Base-by-base conservation (phyloP, 1,284 basidiomycete species). In the Kwoniella shivajii region DNA sequence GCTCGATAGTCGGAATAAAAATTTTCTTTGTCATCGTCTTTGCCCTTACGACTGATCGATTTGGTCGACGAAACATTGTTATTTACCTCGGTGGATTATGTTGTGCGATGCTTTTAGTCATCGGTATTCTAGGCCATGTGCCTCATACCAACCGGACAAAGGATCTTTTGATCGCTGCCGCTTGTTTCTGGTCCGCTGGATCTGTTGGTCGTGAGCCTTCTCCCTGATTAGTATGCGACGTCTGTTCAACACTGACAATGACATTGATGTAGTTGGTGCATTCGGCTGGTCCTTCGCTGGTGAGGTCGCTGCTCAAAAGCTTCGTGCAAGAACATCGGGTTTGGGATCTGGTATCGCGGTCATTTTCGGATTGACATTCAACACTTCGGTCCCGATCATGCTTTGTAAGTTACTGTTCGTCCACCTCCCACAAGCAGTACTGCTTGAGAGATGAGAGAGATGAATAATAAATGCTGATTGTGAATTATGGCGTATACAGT, bases 281-380 rank as follows among this genome's bases (percentile, higher is more conserved):
- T 57, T 57, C 39, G 65, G 65, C 2, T 67, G 60, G 56, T 57
- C 49, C 6, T 67, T 57, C 37, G 56, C 61, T 27, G 65, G 63
- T 18, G 65, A 67, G 56, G 57, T 65, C 11, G 45, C 60, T 5
- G 36, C 60, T 30, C 61, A 63, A 33, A 50, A 54, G 29, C 51
- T 67, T 9, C 57, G 66, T 41, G 57, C 66, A 0, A 31, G 57
- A 29, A 65, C 60, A 6, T 60, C 59, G 11, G 59, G 63, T 56
- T 44, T 66, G 20, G 58, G 61, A 13, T 57, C 61, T 20, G 64
- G 48, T 49, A 47, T 56, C 31, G 44, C 54, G 10, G 57, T 60
- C 13, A 33, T 64, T 24, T 61, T 64, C 37, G 65, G 65, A 13
- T 29, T 67, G 24, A 63, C 54, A 11, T 61, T 67, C 42, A 65